Evolutionary conservation across 225 moss, liverwort and hornwort species (phyloP), one percentile per base, ranked within the genome.

Genomic region (Lunularia cruciata): DNA sequence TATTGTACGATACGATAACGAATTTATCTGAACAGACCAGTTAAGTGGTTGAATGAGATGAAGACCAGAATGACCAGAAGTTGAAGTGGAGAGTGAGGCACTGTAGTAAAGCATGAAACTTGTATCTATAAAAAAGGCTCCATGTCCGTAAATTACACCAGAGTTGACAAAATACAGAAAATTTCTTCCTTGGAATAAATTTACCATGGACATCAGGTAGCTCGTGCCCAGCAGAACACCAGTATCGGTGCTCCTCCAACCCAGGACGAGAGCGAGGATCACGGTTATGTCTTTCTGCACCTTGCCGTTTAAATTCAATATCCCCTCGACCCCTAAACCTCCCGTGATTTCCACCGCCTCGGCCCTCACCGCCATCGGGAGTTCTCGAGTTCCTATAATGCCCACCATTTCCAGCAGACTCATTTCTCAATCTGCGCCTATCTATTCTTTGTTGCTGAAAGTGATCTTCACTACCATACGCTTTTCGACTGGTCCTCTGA

Each of bases 1-100:
- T 86, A 66, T 96, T 96, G 81, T 92, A 92, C 34, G 92, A 90
- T 16, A 90, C 86, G 69, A 96, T 1, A 47, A 89, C 76, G 71
- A 96, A 92, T 66, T 78, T 96, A 69, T 96, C 95, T 67, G 81
- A 65, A 1, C 19, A 26, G 54, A 33, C 8, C 2, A 31, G 47
- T 27, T 20, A 28, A n/a, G n/a, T n/a, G n/a, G n/a, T n/a, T n/a
- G 27, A 52, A 32, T 14, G 26, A 33, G 16, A 68, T 33, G 22
- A 27, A 54, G 22, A 19, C 39, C 37, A 54, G n/a, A 58, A n/a
- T 40, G 26, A n/a, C 67, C 40, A 42, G 4, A 3, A 25, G 23
- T 52, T 10, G 43, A 43, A 10, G 11, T 16, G 16, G 43, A 43
- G 11, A 10, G 43, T 18, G 19, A 48, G 47, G 15, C 3, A n/a